Conservation (phyloP, 192 early-diverging fungal species). For the Linderina pennispora region DNA sequence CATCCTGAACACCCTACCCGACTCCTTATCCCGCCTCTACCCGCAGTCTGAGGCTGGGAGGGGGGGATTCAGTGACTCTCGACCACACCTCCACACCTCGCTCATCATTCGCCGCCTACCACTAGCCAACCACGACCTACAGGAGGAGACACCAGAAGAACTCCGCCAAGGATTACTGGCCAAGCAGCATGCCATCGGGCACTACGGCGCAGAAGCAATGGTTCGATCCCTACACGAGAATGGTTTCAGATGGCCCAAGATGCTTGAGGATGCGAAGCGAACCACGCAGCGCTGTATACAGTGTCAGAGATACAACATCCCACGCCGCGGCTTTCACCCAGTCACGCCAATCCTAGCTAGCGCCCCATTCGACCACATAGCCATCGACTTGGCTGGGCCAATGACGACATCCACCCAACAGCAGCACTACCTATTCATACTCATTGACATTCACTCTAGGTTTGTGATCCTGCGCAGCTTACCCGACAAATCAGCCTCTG, state of each 20-base stretch:
- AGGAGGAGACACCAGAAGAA: not conserved
- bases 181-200: not conserved
- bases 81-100: too few relatives aligned
- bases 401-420: not conserved
- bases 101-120: not conserved
- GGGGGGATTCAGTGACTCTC: too few relatives aligned
- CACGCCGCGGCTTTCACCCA: not conserved
- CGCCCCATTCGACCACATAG: not conserved
- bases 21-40: not conserved
- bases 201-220: not conserved
- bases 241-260: not conserved
- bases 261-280: not conserved
- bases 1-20: not conserved
- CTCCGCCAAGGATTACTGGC: not conserved
- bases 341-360: not conserved
- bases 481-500: not conserved
- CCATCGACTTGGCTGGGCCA: slow-evolving; percentile 1
- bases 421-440: not conserved
- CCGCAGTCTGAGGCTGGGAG: not conserved
- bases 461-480: not conserved
- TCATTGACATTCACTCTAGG: slow-evolving; percentile 6
- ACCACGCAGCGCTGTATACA: not conserved
- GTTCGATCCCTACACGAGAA: not conserved
- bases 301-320: slow-evolving; percentile 1
- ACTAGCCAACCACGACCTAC: not conserved